phyloP scores from a whole-genome alignment of 345 rosid species.

The Kandelia obovata region DNA sequence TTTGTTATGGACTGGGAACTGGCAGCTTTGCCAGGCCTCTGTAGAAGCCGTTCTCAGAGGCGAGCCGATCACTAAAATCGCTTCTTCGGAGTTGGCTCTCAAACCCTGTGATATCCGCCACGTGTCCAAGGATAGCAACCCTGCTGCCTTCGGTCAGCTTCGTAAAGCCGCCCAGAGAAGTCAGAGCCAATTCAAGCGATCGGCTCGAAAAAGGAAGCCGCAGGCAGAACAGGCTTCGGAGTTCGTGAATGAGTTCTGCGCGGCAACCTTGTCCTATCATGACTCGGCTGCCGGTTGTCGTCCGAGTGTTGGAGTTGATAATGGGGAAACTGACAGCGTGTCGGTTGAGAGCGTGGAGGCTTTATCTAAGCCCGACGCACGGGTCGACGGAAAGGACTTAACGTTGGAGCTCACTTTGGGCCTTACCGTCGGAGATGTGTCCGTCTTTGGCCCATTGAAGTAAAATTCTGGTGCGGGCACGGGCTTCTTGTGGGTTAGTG shows the following conservation, averaged over 20 bases:
- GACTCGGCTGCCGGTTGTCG: conserved; percentile 19
- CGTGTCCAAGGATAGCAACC: conserved; percentile 22
- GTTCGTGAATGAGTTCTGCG: neutral
- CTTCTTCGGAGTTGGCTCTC: conserved; percentile 1
- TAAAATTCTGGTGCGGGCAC: too few species aligned
- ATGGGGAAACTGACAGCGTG: conserved; percentile 20
- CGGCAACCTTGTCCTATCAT: neutral
- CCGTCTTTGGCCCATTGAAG: too few species aligned
- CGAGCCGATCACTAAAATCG: conserved; percentile 18
- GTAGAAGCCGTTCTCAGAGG: conserved; percentile 35
- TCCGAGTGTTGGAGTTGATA: conserved; percentile 4
- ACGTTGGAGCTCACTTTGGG: conserved; percentile 33
- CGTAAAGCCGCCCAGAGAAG: conserved; percentile 19
- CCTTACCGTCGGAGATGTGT: too few species aligned
- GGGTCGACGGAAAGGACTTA: conserved; percentile 17
- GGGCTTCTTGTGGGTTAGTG: too few species aligned
- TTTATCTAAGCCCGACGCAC: conserved; percentile 17
- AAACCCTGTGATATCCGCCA: conserved; percentile 35
- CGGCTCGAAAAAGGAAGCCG: conserved; percentile 15
- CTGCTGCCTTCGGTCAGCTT: conserved; percentile 13
- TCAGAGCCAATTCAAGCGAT: conserved; percentile 25
- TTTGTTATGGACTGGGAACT: conserved; percentile 33
- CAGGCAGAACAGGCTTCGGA: neutral
- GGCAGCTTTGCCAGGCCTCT: conserved; percentile 40
- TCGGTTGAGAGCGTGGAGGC: conserved; percentile 39